phyloP scores from a whole-genome alignment of 352 stramenopile genomes.

The Phytophthora pluvialis region DNA sequence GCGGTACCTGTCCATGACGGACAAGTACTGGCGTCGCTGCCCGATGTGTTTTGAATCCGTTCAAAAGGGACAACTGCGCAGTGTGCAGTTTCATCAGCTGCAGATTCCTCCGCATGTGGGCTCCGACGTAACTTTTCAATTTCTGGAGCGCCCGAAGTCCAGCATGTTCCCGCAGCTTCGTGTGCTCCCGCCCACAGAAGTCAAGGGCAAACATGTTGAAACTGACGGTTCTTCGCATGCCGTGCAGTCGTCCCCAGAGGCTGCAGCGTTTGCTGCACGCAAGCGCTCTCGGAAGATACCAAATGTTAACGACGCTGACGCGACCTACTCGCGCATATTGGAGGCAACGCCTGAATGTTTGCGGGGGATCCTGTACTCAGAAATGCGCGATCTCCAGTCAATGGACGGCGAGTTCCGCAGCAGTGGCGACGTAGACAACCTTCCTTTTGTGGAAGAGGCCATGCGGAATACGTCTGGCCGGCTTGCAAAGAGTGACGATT shows the following conservation, averaged over 20 bases:
- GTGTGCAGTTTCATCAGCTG: conserved; percentile 67
- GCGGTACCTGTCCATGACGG: conserved; percentile 80
- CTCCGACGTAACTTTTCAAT: conserved; percentile 68
- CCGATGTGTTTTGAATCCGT: conserved; percentile 90
- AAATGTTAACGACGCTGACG: conserved; percentile 71
- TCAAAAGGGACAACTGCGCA: conserved; percentile 82
- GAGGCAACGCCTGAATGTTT: conserved; percentile 76
- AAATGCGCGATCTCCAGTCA: conserved; percentile 74
- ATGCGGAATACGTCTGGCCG: conserved; percentile 74
- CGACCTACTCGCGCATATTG: conserved; percentile 75
- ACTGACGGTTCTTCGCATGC: background rate
- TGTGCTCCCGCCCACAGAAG: conserved; percentile 16
- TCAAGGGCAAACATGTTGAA: conserved; percentile 10
- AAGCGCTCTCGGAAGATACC: conserved; percentile 60
- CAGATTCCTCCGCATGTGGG: conserved; percentile 65
- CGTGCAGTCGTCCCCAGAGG: conserved; percentile 16
- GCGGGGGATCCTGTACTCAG: conserved; percentile 56
- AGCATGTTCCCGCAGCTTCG: conserved; percentile 76
- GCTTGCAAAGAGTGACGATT: conserved; percentile 43
- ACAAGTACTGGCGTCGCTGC: conserved; percentile 89
- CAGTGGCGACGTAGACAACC: conserved; percentile 70
- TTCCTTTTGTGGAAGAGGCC: conserved; percentile 83
- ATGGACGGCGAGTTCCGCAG: conserved; percentile 79
- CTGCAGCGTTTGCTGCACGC: conserved; percentile 32
- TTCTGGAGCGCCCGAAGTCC: conserved; percentile 70